Base-by-base conservation (phyloP, 179 eudicot genomes). In the Beta lomatogona region DNA sequence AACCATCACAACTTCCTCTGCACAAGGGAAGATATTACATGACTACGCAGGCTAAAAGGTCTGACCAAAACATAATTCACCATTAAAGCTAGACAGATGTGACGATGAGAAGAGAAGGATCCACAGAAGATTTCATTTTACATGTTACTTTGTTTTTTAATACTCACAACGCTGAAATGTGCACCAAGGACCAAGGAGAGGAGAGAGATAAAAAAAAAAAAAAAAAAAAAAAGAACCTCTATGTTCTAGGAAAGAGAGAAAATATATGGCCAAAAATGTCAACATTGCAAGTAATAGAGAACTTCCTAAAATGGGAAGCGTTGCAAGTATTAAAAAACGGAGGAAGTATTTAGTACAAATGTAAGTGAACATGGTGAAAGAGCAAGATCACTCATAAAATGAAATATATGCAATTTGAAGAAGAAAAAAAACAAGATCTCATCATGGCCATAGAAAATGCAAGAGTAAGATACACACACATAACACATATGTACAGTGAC, bases 1-100 rank as follows among this genome's bases (percentile, higher is more conserved):
- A 85, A 96, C 88, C 93, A 91, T 93, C 89, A 90, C 89, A 79
- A 94, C 95, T 77, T 90, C 89, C 81, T 90, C 99, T 96, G 98
- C 93, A 84, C 68, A 71, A 71, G 74, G 66, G 66, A 71, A 67
- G 58, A 78, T 52, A 64, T 81, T 54, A 54, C 28, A 79, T 78
- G 75, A 83, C 14, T 44, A 73, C 9, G 9, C 9, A 8, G 54
- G 50, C 36, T 68, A 1, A 16, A 75, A 53, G 57, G 11, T 82
- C 59, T 52, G 28, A 25, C 11, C 69, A 54, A 44, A 63, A 53
- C 64, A 64, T 36, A 75, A 36, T 44, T 31, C 66, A 22, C 69
- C 41, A 25, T 73, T 50, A 73, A 53, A 66, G 45, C 44, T 16
- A 13, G 64, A 57, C 16, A 14, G 69, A 22, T 31, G 67, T 63